Evolutionary conservation across 352 stramenopile genomes (phyloP).

Genomic region (Hyaloperonospora arabidopsidis): DNA sequence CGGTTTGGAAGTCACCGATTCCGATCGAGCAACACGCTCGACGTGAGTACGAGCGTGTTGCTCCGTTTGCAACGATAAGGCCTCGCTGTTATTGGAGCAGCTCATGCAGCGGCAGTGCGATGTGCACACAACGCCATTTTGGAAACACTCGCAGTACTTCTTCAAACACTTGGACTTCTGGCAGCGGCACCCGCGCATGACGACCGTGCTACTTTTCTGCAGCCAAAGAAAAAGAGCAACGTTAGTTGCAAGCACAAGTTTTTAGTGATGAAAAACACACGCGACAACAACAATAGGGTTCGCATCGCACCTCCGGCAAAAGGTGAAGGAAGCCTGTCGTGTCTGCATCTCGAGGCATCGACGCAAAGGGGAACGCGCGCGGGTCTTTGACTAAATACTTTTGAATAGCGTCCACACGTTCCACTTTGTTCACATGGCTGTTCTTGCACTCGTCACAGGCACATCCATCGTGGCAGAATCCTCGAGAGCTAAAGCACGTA

Average conservation of each 20-base stretch:
- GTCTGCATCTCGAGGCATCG: conserved; percentile 22
- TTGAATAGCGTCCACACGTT: conserved; percentile 70
- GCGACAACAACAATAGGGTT: background rate
- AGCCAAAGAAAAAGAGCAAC: conserved; percentile 1
- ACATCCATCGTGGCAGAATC: conserved; percentile 69
- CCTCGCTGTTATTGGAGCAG: conserved; percentile 85
- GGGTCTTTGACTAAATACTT: conserved; percentile 70
- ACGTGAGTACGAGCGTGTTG: conserved; percentile 1
- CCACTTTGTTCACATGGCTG: conserved; percentile 37
- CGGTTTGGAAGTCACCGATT: background rate
- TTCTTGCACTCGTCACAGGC: conserved; percentile 74
- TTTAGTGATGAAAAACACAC: background rate
- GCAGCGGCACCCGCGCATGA: conserved; percentile 89
- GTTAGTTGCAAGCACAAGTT: background rate
- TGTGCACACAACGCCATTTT: conserved; percentile 87
- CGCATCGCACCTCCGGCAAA: conserved; percentile 40
- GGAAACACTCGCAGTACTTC: conserved; percentile 98
- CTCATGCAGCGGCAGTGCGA: conserved; percentile 91
- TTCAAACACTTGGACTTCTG: conserved; percentile 97
- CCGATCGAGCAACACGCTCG: conserved; percentile 8
- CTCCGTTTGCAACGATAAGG: conserved; percentile 28
- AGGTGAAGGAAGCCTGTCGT: conserved; percentile 56
- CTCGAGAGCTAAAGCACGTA: conserved; percentile 73
- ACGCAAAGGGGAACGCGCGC: conserved; percentile 63
- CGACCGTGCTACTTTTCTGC: conserved; percentile 61